These are phyloP conservation scores for Beauveria sp. DNA, from an alignment of 2,329 filamentous ascomycete species.

Conservation along the genomic window DNA sequence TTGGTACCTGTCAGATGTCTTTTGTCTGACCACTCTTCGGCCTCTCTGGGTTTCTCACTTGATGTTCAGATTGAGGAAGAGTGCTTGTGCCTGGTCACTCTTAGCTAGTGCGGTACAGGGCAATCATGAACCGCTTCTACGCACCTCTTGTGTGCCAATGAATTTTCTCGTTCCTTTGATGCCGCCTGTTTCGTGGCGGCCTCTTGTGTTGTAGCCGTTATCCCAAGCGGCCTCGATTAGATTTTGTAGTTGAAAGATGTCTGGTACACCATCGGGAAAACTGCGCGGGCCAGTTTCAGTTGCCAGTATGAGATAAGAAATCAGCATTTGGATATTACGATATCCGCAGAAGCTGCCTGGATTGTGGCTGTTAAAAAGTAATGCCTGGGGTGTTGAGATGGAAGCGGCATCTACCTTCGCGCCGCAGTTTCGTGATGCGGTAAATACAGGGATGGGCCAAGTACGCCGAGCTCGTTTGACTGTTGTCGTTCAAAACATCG, in stretches of 20 bases:
- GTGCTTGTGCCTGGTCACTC: not conserved
- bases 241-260: slow-evolving; percentile 76
- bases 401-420: slow-evolving; percentile 47
- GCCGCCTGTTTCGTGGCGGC: slow-evolving; percentile 75
- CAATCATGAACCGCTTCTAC: not conserved
- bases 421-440: slow-evolving; percentile 75
- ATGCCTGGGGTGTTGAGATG: not conserved
- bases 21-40: too few species aligned
- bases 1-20: not conserved
- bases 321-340: slow-evolving; percentile 86
- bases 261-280: slow-evolving; percentile 58
- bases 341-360: slow-evolving; percentile 88
- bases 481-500: slow-evolving; percentile 57
- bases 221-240: slow-evolving; percentile 87
- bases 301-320: slow-evolving; percentile 65
- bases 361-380: not conserved
- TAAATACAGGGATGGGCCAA: slow-evolving; percentile 68
- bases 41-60: not conserved
- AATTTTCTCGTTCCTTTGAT: slow-evolving; percentile 87
- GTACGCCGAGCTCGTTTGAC: slow-evolving; percentile 59
- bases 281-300: slow-evolving; percentile 47
- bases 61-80: not conserved
- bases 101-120: not conserved
- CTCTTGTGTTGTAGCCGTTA: slow-evolving; percentile 66
- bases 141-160: slow-evolving; percentile 84